phyloP scores from a whole-genome alignment of 2,329 filamentous ascomycete genomes.

The Arthrobotrys sphaeroides region DNA sequence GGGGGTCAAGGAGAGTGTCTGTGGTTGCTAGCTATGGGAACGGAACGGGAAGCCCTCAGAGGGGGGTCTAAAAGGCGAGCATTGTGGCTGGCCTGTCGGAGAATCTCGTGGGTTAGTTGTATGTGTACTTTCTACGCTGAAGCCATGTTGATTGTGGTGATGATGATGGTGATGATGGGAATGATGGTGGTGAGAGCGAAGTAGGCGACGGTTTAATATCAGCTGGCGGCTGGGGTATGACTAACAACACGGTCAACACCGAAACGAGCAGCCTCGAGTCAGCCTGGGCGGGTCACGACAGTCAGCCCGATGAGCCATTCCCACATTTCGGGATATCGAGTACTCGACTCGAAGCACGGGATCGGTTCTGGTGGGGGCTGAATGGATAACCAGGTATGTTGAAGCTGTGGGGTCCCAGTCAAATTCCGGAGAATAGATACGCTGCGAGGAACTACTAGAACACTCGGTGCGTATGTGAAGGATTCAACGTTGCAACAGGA shows the following conservation, averaged over 20 bases:
- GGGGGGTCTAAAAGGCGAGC: constrained; percentile 44
- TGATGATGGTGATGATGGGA: neutral
- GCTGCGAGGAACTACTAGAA: too few species aligned
- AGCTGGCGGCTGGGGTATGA: constrained; percentile 34
- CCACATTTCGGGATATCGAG: too few species aligned
- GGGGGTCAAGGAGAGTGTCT: constrained; percentile 32
- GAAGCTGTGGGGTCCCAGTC: too few species aligned
- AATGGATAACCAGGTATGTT: too few species aligned
- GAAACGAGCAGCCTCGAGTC: neutral
- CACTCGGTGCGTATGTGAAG: too few species aligned
- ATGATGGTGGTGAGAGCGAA: neutral
- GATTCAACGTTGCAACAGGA: too few species aligned
- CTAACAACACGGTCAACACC: constrained; percentile 49
- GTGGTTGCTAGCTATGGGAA: constrained; percentile 8
- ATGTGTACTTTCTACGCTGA: constrained; percentile 20
- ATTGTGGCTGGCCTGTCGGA: constrained; percentile 34
- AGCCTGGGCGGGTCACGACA: neutral
- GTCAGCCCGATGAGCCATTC: constrained; percentile 46
- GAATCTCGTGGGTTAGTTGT: neutral
- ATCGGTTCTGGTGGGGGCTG: too few species aligned
- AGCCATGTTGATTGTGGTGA: constrained; percentile 22
- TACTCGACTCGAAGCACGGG: too few species aligned
- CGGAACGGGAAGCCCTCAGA: constrained; percentile 19
- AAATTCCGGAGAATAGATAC: too few species aligned
- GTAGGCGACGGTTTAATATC: constrained; percentile 18